Percentiles rank a stretch among this genome's conserved stretches.
Evolutionary conservation across 345 rosid species (phyloP).

Genomic region (Salix purpurea): DNA sequence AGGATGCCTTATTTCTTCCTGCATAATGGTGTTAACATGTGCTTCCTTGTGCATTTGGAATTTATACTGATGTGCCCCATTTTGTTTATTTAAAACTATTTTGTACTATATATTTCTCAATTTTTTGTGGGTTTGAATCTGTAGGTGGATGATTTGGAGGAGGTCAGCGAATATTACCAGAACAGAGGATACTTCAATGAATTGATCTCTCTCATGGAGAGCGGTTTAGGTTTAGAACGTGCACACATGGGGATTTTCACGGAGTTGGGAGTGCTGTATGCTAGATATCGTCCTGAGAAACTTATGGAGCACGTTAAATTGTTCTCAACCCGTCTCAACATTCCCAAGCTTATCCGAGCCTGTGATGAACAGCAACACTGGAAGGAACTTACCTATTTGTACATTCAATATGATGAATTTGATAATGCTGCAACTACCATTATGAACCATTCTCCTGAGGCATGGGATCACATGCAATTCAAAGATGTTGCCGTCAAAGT

Average conservation of each 20-base stretch:
- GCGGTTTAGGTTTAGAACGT: constrained; percentile 95
- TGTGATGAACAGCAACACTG: constrained; percentile 99
- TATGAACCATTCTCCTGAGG: constrained; percentile 99
- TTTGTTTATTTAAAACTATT: not conserved
- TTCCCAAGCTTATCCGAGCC: constrained; percentile 94
- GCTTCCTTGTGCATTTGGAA: not conserved
- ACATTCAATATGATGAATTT: constrained; percentile 89
- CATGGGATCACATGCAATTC: constrained; percentile 99
- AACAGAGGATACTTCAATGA: constrained; percentile 97
- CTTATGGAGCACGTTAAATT: constrained; percentile 98
- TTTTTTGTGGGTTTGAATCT: constrained; percentile 5
- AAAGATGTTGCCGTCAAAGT: constrained; percentile 91
- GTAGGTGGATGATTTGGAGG: constrained; percentile 97
- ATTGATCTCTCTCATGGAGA: constrained; percentile 95
- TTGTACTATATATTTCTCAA: not conserved
- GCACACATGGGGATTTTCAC: constrained; percentile 99
- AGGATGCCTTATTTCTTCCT: not conserved
- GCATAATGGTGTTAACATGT: not conserved
- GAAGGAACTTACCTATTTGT: constrained; percentile 87
- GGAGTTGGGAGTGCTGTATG: constrained; percentile 95
- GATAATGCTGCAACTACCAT: constrained; percentile 98
- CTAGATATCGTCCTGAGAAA: constrained; percentile 92
- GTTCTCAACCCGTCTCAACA: constrained; percentile 94
- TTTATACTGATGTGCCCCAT: not conserved
- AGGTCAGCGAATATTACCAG: constrained; percentile 94